Conservation (phyloP, 768 basidiomycete species). For the Kwoniella sp. region DNA sequence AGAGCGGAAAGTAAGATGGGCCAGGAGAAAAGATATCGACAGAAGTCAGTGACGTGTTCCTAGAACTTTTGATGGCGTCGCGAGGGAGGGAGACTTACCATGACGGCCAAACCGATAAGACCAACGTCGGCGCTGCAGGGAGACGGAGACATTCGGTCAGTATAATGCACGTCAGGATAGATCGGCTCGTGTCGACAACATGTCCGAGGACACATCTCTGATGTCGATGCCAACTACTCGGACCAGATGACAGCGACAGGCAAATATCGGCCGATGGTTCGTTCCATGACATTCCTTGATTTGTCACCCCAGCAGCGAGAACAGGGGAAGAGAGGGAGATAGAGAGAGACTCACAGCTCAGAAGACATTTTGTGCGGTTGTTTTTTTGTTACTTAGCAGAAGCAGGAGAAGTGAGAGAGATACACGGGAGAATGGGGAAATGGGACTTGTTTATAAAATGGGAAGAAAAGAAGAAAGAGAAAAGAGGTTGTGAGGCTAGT, state of each 20-base stretch:
- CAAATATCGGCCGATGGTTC: slow-evolving; percentile 11
- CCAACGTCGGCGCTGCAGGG: slow-evolving; percentile 84
- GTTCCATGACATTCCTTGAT: slow-evolving; percentile 15
- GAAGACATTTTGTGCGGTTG: slow-evolving; percentile 41
- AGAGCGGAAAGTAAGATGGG: slow-evolving; percentile 27
- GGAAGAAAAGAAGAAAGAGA: slow-evolving; percentile 19
- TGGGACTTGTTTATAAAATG: slow-evolving; percentile 4
- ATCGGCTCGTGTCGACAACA: too few species aligned
- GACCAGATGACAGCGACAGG: neutral
- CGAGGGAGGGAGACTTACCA: slow-evolving; percentile 64
- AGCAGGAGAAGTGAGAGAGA: slow-evolving; percentile 16
- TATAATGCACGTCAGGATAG: neutral
- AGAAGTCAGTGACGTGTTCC: slow-evolving; percentile 24
- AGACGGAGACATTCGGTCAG: neutral
- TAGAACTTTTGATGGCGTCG: neutral
- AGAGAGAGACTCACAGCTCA: slow-evolving; percentile 39
- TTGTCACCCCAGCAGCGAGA: neutral
- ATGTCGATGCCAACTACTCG: too few species aligned
- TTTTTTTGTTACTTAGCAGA: slow-evolving; percentile 9
- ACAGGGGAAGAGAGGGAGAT: neutral
- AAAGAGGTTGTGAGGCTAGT: neutral
- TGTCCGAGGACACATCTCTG: too few species aligned
- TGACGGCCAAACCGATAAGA: slow-evolving; percentile 97
- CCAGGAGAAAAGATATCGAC: slow-evolving; percentile 18
- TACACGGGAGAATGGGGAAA: slow-evolving; percentile 1